These are phyloP conservation scores for Biscogniauxia mediterranea DNA, from an alignment of 2,329 filamentous ascomycete genomes.

Conservation along the genomic window DNA sequence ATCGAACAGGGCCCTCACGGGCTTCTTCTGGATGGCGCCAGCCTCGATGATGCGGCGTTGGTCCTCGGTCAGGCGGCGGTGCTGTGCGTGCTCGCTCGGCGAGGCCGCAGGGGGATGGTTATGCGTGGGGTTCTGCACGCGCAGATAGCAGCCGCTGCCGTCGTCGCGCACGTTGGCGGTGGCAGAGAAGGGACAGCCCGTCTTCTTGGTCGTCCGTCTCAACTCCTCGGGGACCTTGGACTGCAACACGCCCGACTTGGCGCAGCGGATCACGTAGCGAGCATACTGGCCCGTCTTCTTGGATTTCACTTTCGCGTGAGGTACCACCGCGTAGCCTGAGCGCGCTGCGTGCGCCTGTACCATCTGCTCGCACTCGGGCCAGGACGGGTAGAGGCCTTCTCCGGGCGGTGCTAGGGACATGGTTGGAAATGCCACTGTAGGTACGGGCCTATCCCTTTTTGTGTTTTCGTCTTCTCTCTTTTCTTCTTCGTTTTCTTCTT, in stretches of 20 bases:
- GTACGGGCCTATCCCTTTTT: too few relatives aligned
- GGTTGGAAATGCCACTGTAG: constrained; percentile 1
- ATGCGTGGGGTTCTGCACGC: constrained; percentile 23
- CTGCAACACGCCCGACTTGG: constrained; percentile 27
- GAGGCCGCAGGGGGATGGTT: constrained; percentile 26
- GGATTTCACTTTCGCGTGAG: constrained; percentile 25
- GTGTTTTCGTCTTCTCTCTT: not conserved
- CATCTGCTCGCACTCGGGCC: constrained; percentile 23
- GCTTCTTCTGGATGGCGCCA: constrained; percentile 24
- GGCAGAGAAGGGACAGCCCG: constrained; percentile 28
- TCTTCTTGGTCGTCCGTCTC: constrained; percentile 27
- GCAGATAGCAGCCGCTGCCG: constrained; percentile 26
- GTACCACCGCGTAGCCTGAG: constrained; percentile 28
- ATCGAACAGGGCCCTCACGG: constrained; percentile 22
- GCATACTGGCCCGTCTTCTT: constrained; percentile 27
- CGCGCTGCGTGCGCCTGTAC: constrained; percentile 25
- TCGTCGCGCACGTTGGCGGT: constrained; percentile 24
- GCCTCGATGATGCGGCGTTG: constrained; percentile 26
- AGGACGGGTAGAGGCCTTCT: constrained; percentile 23
- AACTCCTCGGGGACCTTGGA: constrained; percentile 23
- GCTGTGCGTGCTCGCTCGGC: constrained; percentile 25
- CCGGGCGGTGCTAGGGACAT: constrained; percentile 28
- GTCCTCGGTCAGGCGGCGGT: constrained; percentile 27
- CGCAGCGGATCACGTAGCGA: constrained; percentile 27
- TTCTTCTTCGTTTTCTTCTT: too few relatives aligned